Conservation (phyloP, 306 rosid species). For the Lablab purpureus region DNA sequence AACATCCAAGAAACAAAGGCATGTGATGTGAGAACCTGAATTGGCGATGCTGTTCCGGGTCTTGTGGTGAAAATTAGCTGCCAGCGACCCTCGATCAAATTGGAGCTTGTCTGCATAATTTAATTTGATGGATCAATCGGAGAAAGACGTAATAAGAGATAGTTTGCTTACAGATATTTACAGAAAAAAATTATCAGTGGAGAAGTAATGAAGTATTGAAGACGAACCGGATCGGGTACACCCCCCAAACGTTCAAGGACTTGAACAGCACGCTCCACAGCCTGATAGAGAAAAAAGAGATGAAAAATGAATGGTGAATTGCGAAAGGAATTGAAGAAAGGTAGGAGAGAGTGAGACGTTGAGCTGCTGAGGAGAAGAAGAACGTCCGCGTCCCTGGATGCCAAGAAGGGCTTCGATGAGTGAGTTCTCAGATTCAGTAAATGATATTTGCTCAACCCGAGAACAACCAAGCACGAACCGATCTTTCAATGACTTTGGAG, state of each 20-base stretch:
- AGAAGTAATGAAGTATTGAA: background rate
- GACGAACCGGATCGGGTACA: conserved; percentile 81
- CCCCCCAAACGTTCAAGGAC: conserved; percentile 73
- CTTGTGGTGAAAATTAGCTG: conserved; percentile 92
- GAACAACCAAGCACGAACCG: conserved; percentile 43
- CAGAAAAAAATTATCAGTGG: background rate
- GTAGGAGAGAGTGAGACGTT: conserved; percentile 40
- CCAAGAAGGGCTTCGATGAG: conserved; percentile 85
- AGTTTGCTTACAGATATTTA: background rate
- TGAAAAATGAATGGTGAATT: background rate
- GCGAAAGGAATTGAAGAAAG: background rate
- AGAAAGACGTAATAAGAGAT: background rate
- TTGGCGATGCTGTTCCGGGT: conserved; percentile 92
- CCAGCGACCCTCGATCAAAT: conserved; percentile 89
- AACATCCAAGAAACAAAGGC: conserved; percentile 19
- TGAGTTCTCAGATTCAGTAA: conserved; percentile 67
- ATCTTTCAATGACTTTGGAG: conserved; percentile 36
- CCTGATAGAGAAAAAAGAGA: conserved; percentile 48
- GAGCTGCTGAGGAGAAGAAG: conserved; percentile 85
- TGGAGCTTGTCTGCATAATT: conserved; percentile 74
- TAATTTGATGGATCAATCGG: conserved; percentile 20
- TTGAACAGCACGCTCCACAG: conserved; percentile 74
- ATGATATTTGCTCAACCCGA: conserved; percentile 54
- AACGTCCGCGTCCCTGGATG: conserved; percentile 92
- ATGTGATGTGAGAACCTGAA: conserved; percentile 62